Percentiles rank a stretch among this genome's conserved stretches.
Conservation (phyloP, 225 moss, liverwort and hornwort genomes). For the Rhytidiadelphus loreus region DNA sequence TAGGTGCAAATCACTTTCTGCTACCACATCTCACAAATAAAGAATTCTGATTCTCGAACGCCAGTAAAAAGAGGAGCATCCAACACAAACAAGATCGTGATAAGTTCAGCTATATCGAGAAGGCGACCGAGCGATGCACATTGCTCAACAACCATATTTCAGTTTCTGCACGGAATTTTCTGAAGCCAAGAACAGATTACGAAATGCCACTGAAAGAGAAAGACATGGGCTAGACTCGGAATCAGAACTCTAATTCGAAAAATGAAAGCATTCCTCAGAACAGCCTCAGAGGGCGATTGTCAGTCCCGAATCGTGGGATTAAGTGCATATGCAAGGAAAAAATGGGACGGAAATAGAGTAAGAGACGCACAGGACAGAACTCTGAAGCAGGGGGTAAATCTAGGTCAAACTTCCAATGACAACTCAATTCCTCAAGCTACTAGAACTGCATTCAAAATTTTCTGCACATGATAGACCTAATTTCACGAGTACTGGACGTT, state of each 20-base stretch:
- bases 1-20: not conserved
- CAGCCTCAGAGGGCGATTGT: not conserved
- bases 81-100: not conserved
- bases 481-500: not conserved
- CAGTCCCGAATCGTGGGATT: not conserved
- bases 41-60: not conserved
- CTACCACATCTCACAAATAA: not conserved
- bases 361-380: not conserved
- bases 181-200: not conserved
- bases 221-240: not conserved
- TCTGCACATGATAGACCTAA: not conserved
- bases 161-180: not conserved
- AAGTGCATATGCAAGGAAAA: not conserved
- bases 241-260: not conserved
- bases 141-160: not conserved
- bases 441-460: not conserved
- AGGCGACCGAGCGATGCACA: not conserved
- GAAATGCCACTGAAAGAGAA: not conserved
- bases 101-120: not conserved
- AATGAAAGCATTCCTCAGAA: not conserved
- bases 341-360: not conserved
- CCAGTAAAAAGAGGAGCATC: not conserved
- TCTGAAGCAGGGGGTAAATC: not conserved
- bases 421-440: not conserved
- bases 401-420: not conserved